Base-by-base conservation (phyloP, 1,139 yeast species). In the Wickerhamomyces sp. region DNA sequence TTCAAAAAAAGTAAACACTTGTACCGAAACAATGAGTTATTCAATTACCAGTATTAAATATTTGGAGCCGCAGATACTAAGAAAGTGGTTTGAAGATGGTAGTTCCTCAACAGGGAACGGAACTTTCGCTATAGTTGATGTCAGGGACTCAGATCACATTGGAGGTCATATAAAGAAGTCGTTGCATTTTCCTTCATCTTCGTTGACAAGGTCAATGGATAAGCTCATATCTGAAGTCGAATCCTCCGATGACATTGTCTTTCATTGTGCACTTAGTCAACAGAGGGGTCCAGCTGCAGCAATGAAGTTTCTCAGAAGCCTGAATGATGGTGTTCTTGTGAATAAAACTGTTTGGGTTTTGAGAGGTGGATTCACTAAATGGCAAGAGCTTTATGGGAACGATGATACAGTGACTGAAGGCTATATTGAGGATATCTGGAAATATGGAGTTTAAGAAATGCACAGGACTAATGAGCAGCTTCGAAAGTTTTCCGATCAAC, bases 261-360 rank as follows among this genome's bases (percentile, higher is more conserved):
- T 92, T 65, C 96, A 90, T 59, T 92, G 97, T 62, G 90, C 89
- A 29, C 69, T 86, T 33, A 82, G 94, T 3, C 97, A 90, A 61
- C 94, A 81, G 43, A 68, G 97, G 35, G 97, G 97, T 0, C 97
- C 97, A 0, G 68, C 86, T 8, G 75, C 95, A 3, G 89, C 97
- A 0, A 66, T 81, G 58, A 70, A 70, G 51, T 85, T 84, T 51
- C 62, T 81, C 44, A 65, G 92, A 47, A 67, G 72, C 16, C 55
- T 81, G 15, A 62, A 67, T 28, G 74, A 68, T 3, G 59, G 64
- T 1, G 54, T 56, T 8, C 64, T 67, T 25, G 58, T 58, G 9
- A 54, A 61, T 3, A 70, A 81, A 47, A 70, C 74, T 36, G 78
- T 90, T 4, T 84, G 80, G 72, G 81, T 90, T 1, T 65, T 90